Percentiles rank a stretch among this genome's conserved stretches.
phyloP scores from a whole-genome alignment of 371 early-diverging fungal genomes.

The Racocetra persica region DNA sequence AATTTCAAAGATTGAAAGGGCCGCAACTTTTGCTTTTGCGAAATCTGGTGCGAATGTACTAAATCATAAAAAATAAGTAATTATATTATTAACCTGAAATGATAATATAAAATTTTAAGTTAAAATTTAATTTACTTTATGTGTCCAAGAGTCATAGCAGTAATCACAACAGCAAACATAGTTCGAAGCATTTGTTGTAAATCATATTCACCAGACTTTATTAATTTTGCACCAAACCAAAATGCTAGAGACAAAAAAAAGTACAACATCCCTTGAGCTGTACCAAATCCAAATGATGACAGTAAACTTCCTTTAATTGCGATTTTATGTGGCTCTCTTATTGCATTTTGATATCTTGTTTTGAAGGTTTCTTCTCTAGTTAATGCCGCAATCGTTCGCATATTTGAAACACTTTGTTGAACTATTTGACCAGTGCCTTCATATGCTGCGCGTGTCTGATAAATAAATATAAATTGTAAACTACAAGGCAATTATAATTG shows the following conservation, averaged over 20 bases:
- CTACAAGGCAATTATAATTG: too few relatives aligned
- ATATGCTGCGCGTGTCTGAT: slow-evolving; percentile 67
- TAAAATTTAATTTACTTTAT: slow-evolving; percentile 12
- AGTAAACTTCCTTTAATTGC: slow-evolving; percentile 63
- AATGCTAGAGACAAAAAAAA: slow-evolving; percentile 70
- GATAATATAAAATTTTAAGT: not conserved
- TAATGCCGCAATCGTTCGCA: slow-evolving; percentile 89
- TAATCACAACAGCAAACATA: slow-evolving; percentile 39
- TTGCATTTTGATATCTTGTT: slow-evolving; percentile 58
- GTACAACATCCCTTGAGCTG: slow-evolving; percentile 68
- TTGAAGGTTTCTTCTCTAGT: slow-evolving; percentile 77
- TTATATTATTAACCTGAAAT: too few relatives aligned
- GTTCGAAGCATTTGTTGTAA: slow-evolving; percentile 29
- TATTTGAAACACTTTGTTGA: slow-evolving; percentile 85
- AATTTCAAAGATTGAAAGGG: slow-evolving; percentile 68
- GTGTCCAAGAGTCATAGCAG: slow-evolving; percentile 37
- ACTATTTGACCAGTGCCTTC: slow-evolving; percentile 77
- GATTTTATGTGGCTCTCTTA: slow-evolving; percentile 66
- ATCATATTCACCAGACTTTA: slow-evolving; percentile 12
- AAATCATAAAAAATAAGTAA: slow-evolving; percentile 4
- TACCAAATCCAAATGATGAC: slow-evolving; percentile 70
- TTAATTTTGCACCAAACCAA: slow-evolving; percentile 48
- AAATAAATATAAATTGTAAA: not conserved
- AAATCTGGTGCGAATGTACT: slow-evolving; percentile 48
- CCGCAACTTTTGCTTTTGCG: slow-evolving; percentile 83